These are phyloP conservation scores for Lactarius quietus DNA, from an alignment of 768 basidiomycete genomes.

Conservation along the genomic window DNA sequence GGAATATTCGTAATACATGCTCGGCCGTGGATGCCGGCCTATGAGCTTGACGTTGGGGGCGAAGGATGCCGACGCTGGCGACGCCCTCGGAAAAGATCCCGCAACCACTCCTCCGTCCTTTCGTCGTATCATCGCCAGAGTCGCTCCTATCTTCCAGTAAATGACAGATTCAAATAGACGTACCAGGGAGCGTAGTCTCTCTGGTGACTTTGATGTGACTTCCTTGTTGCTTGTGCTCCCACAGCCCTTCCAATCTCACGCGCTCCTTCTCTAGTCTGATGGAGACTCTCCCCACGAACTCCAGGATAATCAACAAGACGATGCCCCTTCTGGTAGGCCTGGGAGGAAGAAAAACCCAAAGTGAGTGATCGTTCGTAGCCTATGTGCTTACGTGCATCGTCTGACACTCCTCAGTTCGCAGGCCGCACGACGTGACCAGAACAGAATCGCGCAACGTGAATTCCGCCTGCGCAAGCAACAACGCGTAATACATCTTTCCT, in stretches of 20 bases:
- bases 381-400: constrained; percentile 32
- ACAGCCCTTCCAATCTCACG: constrained; percentile 9
- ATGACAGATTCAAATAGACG: constrained; percentile 45
- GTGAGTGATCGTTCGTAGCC: constrained; percentile 39
- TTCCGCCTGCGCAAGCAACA: constrained; percentile 92
- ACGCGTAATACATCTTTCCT: constrained; percentile 42
- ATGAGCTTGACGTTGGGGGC: background rate
- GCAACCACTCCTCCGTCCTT: background rate
- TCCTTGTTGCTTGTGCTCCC: constrained; percentile 12
- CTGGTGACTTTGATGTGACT: constrained; percentile 54
- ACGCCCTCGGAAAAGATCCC: constrained; percentile 4
- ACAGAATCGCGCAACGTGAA: constrained; percentile 90
- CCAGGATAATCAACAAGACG: constrained; percentile 26
- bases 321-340: constrained; percentile 44
- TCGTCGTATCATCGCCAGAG: background rate
- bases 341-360: constrained; percentile 91
- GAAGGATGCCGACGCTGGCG: constrained; percentile 8
- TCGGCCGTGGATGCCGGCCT: constrained; percentile 14
- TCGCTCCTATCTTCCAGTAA: background rate
- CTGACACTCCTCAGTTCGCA: constrained; percentile 57
- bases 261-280: constrained; percentile 56
- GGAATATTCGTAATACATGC: background rate
- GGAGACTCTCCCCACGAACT: constrained; percentile 45
- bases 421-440: constrained; percentile 84
- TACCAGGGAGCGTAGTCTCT: constrained; percentile 61